Base-by-base conservation (phyloP, 1,284 basidiomycete genomes). In the Bjerkandera adusta region DNA sequence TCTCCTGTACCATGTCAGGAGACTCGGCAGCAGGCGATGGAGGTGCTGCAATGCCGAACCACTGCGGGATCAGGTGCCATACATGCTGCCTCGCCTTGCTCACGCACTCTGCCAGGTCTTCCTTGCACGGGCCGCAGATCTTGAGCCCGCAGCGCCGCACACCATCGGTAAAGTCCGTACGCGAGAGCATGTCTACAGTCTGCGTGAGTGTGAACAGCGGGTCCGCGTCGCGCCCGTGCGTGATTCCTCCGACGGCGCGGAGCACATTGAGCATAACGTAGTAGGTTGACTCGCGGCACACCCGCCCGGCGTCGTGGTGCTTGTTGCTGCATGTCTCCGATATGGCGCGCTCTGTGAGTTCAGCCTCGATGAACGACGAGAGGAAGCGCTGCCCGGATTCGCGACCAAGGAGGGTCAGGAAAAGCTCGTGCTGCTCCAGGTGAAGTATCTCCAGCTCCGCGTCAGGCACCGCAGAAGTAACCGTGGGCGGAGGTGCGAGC, bases 221-320 rank as follows among this genome's bases (percentile, higher is more conserved):
- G 57, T 88, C 85, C 3, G 81, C 85, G 57, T 88, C 85, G 24
- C 85, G 70, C 36, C 85, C 85, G 45, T 69, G 73, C 1, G 83
- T 76, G 51, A 88, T 79, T 0, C 85, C 85, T 1, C 82, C 79
- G 40, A 88, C 74, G 20, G 80, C 75, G 44, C 85, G 77, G 35
- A 87, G 66, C 22, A 84, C 66, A 60, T 88, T 86, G 49, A 88
- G 74, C 67, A 77, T 78, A 66, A 89, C 79, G 60, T 81, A 85
- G 63, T 85, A 83, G 65, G 83, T 85, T 11, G 84, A 83, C 50
- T 86, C 81, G 49, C 68, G 68, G 63, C 85, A 88, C 22, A 58
- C 54, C 53, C 65, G 53, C 36, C 64, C 43, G 49, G 51, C 36
- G 56, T 55, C 51, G 51, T 54, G 40, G 46, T 52, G 37, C 49